phyloP scores from a whole-genome alignment of 305 asterid genomes.

The Striga hermonthica region DNA sequence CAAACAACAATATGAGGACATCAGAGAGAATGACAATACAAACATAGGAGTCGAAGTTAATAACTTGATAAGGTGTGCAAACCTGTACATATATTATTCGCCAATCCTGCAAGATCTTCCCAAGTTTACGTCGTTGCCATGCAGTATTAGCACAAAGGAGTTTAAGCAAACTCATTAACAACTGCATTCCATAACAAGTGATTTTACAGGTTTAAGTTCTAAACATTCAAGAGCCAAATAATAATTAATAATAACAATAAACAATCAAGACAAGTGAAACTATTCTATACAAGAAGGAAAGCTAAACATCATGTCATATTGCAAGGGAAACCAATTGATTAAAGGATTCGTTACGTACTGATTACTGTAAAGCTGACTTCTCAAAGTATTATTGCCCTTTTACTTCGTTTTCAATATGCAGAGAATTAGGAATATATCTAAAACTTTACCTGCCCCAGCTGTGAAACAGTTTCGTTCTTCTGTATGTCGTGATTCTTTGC shows the following conservation, averaged over 20 bases:
- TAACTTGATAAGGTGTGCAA: constrained; percentile 27
- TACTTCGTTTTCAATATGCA: background rate
- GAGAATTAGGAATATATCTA: constrained; percentile 25
- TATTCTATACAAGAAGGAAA: constrained; percentile 7
- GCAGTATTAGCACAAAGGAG: constrained; percentile 86
- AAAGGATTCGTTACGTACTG: constrained; percentile 1
- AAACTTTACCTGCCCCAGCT: constrained; percentile 79
- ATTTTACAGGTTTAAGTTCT: constrained; percentile 27
- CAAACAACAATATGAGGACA: background rate
- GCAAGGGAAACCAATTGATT: constrained; percentile 16
- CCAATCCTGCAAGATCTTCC: constrained; percentile 98
- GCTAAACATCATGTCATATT: constrained; percentile 8
- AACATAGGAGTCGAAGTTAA: constrained; percentile 20
- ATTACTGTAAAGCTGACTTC: constrained; percentile 17
- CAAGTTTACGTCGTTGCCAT: constrained; percentile 99
- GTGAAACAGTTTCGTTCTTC: constrained; percentile 63
- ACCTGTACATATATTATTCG: constrained; percentile 92
- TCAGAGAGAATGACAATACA: constrained; percentile 2
- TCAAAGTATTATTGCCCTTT: background rate
- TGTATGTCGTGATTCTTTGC: constrained; percentile 67
- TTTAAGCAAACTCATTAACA: constrained; percentile 64
- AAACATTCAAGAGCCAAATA: constrained; percentile 10
- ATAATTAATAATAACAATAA: background rate
- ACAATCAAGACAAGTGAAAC: background rate
- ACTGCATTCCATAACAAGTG: constrained; percentile 54